A percentile compares a stretch with the other conserved stretches of the same genome.
phyloP scores from a whole-genome alignment of 129 eudicot species.

The Tagetes patula region DNA sequence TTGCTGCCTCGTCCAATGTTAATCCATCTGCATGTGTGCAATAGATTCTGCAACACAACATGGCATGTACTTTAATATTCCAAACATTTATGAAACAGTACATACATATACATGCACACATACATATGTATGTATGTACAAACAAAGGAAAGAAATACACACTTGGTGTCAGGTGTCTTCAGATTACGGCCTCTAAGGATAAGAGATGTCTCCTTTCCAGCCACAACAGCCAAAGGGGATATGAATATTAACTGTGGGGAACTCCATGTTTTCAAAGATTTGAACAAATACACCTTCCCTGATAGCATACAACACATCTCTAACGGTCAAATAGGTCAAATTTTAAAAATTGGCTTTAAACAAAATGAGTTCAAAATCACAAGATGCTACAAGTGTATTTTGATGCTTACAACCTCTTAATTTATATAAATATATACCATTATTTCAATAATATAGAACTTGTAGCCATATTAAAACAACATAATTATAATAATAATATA shows the following conservation, averaged over 20 bases:
- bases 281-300: slow-evolving; percentile 66
- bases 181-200: slow-evolving; percentile 64
- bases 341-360: background rate
- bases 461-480: background rate
- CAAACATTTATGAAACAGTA: background rate
- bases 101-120: background rate
- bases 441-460: too few species aligned
- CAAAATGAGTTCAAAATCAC: background rate
- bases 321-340: background rate
- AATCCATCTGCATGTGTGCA: slow-evolving; percentile 60
- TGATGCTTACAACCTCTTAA: background rate
- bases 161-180: slow-evolving; percentile 75
- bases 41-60: slow-evolving; percentile 49
- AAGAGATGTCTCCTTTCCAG: slow-evolving; percentile 71
- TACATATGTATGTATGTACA: background rate
- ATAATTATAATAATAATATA: too few species aligned
- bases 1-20: slow-evolving; percentile 26
- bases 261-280: slow-evolving; percentile 58
- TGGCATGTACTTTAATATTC: background rate
- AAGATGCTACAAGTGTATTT: background rate
- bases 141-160: slow-evolving; percentile 21
- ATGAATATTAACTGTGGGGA: slow-evolving; percentile 65
- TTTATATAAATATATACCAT: too few species aligned
- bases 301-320: slow-evolving; percentile 17
- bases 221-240: slow-evolving; percentile 90